Evolutionary conservation across 1,284 basidiomycete genomes (phyloP).

Genomic region (Pseudozyma sp.): DNA sequence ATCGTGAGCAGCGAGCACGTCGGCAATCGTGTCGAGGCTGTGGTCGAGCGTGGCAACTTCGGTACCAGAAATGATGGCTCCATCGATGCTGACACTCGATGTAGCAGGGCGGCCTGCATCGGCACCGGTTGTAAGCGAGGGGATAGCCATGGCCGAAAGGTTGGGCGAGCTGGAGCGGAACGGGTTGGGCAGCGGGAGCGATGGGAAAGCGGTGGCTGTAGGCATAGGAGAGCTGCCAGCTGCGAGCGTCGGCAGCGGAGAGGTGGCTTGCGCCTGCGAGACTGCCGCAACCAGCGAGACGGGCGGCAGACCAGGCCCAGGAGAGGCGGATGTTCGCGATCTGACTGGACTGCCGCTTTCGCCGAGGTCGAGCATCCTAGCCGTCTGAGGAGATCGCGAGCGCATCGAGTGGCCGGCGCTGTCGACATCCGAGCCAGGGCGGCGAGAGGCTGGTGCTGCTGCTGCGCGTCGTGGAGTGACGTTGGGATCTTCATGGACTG

Average conservation of each 20-base stretch:
- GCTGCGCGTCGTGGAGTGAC: conserved; percentile 13
- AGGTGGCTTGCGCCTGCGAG: conserved; percentile 24
- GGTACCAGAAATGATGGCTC: conserved; percentile 62
- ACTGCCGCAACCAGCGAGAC: conserved; percentile 38
- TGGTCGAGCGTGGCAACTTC: conserved; percentile 56
- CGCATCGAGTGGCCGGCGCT: conserved; percentile 36
- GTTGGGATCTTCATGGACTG: conserved; percentile 4
- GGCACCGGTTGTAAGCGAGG: conserved; percentile 33
- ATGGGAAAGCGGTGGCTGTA: conserved; percentile 56
- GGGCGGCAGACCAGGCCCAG: conserved; percentile 26
- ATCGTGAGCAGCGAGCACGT: conserved; percentile 51
- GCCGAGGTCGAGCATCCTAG: conserved; percentile 18
- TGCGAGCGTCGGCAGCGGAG: conserved; percentile 9
- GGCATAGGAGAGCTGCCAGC: conserved; percentile 36
- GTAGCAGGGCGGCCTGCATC: conserved; percentile 47
- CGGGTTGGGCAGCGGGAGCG: conserved; percentile 59
- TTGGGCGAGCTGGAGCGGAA: conserved; percentile 56
- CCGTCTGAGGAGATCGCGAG: conserved; percentile 48
- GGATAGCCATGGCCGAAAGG: conserved; percentile 45
- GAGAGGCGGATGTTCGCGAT: conserved; percentile 37
- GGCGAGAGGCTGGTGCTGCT: conserved; percentile 20
- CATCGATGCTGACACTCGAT: conserved; percentile 64
- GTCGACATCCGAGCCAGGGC: conserved; percentile 46
- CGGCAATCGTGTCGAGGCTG: conserved; percentile 61
- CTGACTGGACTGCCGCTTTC: conserved; percentile 42